phyloP scores from a whole-genome alignment of 1,139 yeast species.

The Protomyces pachydermus region DNA sequence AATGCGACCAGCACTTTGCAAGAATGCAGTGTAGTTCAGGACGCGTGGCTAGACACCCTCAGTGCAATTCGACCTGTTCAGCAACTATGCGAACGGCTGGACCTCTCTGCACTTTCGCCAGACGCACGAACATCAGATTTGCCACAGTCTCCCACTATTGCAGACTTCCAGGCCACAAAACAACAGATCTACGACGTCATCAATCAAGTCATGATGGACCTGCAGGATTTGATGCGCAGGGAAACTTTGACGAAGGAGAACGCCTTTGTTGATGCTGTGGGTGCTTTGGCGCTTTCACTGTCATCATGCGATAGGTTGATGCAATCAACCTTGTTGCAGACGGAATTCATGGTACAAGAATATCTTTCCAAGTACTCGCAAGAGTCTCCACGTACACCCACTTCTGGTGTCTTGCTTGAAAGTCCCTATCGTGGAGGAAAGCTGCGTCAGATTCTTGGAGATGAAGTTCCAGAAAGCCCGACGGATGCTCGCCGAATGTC shows the following conservation, averaged over 20 bases:
- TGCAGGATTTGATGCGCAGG: conserved; percentile 56
- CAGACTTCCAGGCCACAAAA: conserved; percentile 67
- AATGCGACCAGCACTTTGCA: conserved; percentile 26
- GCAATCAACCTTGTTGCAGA: conserved; percentile 23
- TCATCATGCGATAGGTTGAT: conserved; percentile 14
- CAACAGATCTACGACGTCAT: conserved; percentile 66
- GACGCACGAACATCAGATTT: conserved; percentile 19
- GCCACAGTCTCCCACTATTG: conserved; percentile 32
- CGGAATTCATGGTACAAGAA: conserved; percentile 31
- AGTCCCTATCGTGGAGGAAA: conserved; percentile 21
- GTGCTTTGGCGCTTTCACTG: conserved; percentile 13
- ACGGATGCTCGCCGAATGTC: conserved; percentile 31
- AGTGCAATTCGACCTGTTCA: conserved; percentile 34
- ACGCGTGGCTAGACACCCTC: conserved; percentile 12
- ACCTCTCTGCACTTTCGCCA: conserved; percentile 35
- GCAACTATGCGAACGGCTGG: conserved; percentile 37
- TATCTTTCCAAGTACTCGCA: conserved; percentile 1
- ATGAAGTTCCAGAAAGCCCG: conserved; percentile 22
- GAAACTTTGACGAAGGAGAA: not conserved
- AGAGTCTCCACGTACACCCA: conserved; percentile 1
- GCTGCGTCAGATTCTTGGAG: conserved; percentile 29
- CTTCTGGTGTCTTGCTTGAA: conserved; percentile 18
- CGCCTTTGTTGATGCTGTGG: conserved; percentile 32
- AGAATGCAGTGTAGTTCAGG: not conserved
- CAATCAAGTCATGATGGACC: conserved; percentile 57